Percentiles rank a stretch among this genome's conserved stretches.
phyloP scores from a whole-genome alignment of 2,329 filamentous ascomycete species.

The Alternaria burnsii region DNA sequence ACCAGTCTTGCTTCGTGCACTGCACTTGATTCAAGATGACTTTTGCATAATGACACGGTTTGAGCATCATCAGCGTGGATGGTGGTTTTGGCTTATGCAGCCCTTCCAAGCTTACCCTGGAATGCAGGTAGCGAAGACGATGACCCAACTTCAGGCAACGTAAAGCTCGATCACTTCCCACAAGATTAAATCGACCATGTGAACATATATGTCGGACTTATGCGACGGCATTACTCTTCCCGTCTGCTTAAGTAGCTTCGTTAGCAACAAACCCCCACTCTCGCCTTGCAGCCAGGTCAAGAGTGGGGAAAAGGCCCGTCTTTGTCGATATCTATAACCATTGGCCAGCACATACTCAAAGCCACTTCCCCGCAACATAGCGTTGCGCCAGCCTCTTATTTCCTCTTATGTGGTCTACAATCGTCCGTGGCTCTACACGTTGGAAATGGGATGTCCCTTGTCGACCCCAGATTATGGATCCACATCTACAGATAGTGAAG shows the following conservation, averaged over 20 bases:
- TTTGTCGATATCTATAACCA: too few species aligned
- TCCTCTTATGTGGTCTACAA: too few species aligned
- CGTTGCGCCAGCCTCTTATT: too few species aligned
- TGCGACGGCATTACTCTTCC: neutral
- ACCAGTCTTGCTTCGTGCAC: neutral
- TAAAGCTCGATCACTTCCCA: neutral
- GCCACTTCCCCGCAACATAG: too few species aligned
- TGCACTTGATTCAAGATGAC: neutral
- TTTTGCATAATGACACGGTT: neutral
- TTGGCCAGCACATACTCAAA: too few species aligned
- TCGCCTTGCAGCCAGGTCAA: too few species aligned
- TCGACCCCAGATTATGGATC: conserved; percentile 14
- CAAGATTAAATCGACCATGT: neutral
- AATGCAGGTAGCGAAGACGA: neutral
- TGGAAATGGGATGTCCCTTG: neutral
- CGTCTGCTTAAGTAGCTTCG: neutral
- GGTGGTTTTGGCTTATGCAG: neutral
- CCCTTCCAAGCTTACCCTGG: neutral
- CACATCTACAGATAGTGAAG: conserved; percentile 14
- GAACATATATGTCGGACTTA: neutral
- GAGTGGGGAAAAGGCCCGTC: too few species aligned
- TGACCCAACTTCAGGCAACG: neutral
- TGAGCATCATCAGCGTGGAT: neutral
- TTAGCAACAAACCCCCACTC: neutral
- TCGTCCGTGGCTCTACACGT: too few species aligned